Base-by-base conservation (phyloP, 306 rosid genomes). In the Quercus alba region DNA sequence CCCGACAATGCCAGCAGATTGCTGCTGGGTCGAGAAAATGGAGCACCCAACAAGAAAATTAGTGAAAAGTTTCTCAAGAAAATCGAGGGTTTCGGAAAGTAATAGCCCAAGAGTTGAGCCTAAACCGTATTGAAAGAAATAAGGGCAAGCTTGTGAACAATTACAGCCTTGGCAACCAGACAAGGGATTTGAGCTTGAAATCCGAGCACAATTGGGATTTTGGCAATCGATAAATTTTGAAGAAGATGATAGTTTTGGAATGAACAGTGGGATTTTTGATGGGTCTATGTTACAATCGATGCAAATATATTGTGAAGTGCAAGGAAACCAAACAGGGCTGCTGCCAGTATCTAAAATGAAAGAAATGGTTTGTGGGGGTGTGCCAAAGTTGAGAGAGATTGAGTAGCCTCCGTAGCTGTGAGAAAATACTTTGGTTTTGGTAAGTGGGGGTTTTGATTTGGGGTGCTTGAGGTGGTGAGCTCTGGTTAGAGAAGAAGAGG, bases 271-370 rank as follows among this genome's bases (percentile, higher is more conserved):
- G 82, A 88, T 84, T n/a, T 79, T 81, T 3, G 72, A 0, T 8
- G 93, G 85, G 71, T 86, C 80, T n/a, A 84, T 33, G 84, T 81
- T 82, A 38, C 99, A 95, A 15, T 18, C 18, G 82, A 90, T 77
- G 78, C 99, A 95, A 74, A 78, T 35, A 71, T 95, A 95, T 68
- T 81, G 91, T 5, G 97, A 82, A 66, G 99, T 79, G 66, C 99
- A 95, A 41, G 99, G 97, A 77, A 88, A 75, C 99, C 99, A 95
- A n/a, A 90, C 93, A 11, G 91, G 92, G 77, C 98, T 91, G n/a
- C 96, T 90, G 13, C 97, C 99, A 0, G 99, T 95, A 81, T 95
- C 99, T 71, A 95, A 46, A 1, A 93, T 23, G 75, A 95, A 89
- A 6, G 89, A 15, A 3, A 73, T 38, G 15, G 88, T 74, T 75